Base-by-base conservation (phyloP, 2,329 filamentous ascomycete genomes). In the Akanthomyces uredinophilus region DNA sequence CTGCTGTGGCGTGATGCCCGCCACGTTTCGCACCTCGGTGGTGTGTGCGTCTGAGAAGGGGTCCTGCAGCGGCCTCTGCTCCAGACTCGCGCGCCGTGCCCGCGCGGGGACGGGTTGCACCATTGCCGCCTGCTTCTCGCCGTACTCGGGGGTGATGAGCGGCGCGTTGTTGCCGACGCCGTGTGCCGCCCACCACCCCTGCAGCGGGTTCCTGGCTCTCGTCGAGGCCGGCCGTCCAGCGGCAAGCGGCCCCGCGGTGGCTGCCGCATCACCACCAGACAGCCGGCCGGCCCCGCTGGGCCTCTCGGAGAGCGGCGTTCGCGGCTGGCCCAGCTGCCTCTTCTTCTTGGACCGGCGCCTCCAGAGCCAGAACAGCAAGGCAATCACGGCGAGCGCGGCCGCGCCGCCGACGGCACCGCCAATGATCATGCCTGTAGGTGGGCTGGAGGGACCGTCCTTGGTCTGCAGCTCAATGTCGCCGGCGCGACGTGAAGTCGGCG, bases 331-430 rank as follows among this genome's bases (percentile, higher is more conserved):
- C 2, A 76, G 43, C 79, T 76, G n/a, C 59, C 63, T 67, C 74
- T 77, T 66, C 74, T 73, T 51, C 74, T 66, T 57, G 70, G 64
- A 49, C 76, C 75, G 49, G 65, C 80, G 80, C 54, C 77, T 73
- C 75, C 77, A 78, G 65, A 82, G 75, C 82, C 81, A 86, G 11
- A 83, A 66, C 3, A 83, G 64, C 46, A 85, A 76, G 0, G 73
- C 77, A 24, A 83, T 66, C 18, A 85, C 63, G 4, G 76, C 75
- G 41, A 74, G 37, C 18, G 65, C 72, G 0, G 79, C 77, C 1
- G 83, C 68, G 4, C 78, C 78, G 32, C 82, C 83, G 5, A 83
- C 70, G 3, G 83, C 78, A 44, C 82, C 79, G 11, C 80, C 83
- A 1, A 80, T 80, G 49, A 86, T 75, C 6, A 78, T 78, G 5